Percentiles rank a stretch among this genome's conserved stretches.
Evolutionary conservation across 2,329 filamentous ascomycete species (phyloP).

Genomic region (Phialophora tarda): DNA sequence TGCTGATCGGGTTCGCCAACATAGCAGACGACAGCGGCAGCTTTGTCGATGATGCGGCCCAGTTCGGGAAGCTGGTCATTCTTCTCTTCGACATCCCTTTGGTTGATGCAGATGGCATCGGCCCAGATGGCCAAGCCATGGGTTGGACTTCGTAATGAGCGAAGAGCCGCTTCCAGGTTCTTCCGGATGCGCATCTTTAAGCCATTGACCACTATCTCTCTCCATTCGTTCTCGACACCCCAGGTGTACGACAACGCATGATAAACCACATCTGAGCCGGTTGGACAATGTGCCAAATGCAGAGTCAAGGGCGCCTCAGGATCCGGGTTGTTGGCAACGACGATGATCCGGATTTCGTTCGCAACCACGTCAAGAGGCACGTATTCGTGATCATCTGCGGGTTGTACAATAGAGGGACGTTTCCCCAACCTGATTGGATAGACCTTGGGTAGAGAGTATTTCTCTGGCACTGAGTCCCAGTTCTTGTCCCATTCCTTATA

Average conservation of each 20-base stretch:
- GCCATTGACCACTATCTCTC: conserved; percentile 7
- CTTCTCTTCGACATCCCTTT: conserved; percentile 27
- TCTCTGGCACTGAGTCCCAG: conserved; percentile 6
- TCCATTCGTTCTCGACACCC: not conserved
- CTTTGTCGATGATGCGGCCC: conserved; percentile 25
- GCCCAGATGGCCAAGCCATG: conserved; percentile 25
- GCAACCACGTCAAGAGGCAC: conserved; percentile 13
- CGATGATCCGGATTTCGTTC: conserved; percentile 15
- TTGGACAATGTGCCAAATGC: conserved; percentile 12
- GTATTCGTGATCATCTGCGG: conserved; percentile 12
- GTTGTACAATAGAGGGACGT: not conserved
- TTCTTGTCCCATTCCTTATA: conserved; percentile 15
- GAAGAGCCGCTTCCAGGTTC: conserved; percentile 12
- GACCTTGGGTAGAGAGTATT: conserved; percentile 9
- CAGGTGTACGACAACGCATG: conserved; percentile 14
- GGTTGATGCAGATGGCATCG: conserved; percentile 31
- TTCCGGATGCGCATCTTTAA: conserved; percentile 10
- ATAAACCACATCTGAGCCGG: conserved; percentile 13
- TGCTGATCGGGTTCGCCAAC: conserved; percentile 27
- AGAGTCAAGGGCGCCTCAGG: not conserved
- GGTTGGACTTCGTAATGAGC: not conserved
- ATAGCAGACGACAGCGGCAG: conserved; percentile 29
- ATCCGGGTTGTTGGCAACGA: conserved; percentile 1
- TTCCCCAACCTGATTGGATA: conserved; percentile 16
- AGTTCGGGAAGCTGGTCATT: conserved; percentile 28